phyloP scores from a whole-genome alignment of 441 rosid species.

The Adansonia rubrostipa region DNA sequence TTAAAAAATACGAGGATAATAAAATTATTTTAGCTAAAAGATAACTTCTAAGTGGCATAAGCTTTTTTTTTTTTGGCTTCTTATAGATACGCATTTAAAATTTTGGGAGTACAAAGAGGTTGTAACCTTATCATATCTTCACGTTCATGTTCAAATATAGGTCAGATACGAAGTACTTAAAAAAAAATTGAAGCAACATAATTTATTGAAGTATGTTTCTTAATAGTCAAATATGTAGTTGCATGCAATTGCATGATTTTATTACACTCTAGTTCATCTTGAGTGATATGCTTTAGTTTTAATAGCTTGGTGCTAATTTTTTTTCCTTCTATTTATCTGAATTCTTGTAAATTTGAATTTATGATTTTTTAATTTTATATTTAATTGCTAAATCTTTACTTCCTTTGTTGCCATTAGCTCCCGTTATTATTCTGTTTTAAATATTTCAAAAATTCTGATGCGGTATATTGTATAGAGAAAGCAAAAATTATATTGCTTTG shows the following conservation, averaged over 20 bases:
- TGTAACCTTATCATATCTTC: too few species aligned
- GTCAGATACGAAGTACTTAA: too few species aligned
- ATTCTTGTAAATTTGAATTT: background rate
- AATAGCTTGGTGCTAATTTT: background rate
- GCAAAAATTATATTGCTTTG: background rate
- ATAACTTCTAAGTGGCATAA: too few species aligned
- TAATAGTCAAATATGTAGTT: background rate
- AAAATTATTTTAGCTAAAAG: too few species aligned
- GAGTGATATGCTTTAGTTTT: background rate
- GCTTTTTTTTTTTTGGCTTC: too few species aligned
- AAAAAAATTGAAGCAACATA: too few species aligned
- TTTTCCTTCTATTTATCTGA: background rate
- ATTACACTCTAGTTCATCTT: background rate
- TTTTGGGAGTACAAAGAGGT: too few species aligned
- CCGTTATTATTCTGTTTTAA: background rate
- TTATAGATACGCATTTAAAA: too few species aligned
- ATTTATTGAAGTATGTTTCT: too few species aligned
- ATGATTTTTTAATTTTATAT: background rate
- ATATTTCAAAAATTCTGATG: background rate
- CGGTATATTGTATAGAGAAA: background rate
- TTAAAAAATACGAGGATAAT: too few species aligned
- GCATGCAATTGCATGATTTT: background rate
- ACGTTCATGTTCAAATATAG: too few species aligned
- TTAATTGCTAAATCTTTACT: background rate
- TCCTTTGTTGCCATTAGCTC: background rate